Conservation (phyloP, 2,329 filamentous ascomycete species). For the Emericellopsis cladophorae region DNA sequence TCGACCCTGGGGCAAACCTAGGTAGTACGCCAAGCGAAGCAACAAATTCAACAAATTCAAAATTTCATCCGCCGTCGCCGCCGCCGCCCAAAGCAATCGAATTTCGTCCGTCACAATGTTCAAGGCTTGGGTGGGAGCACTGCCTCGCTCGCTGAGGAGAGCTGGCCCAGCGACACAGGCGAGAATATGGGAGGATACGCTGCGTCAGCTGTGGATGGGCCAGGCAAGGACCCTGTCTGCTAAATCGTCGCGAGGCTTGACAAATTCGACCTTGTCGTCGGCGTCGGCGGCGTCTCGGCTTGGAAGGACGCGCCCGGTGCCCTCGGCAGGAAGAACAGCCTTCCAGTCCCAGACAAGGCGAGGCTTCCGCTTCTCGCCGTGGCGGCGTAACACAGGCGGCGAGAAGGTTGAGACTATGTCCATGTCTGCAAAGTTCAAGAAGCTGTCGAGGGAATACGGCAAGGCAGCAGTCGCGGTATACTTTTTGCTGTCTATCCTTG, state of each 20-base stretch:
- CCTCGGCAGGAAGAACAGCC: slow-evolving; percentile 1
- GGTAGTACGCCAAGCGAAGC: no score
- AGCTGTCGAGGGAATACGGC: slow-evolving; percentile 83
- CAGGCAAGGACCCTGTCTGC: slow-evolving; percentile 6
- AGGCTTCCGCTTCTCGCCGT: slow-evolving; percentile 21
- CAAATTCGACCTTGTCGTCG: not conserved
- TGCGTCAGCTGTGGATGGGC: slow-evolving; percentile 14
- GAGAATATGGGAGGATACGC: slow-evolving; percentile 13
- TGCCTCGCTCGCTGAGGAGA: slow-evolving; percentile 5
- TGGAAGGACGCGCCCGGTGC: slow-evolving; percentile 1
- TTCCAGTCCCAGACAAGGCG: slow-evolving; percentile 9
- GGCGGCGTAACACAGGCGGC: slow-evolving; percentile 12
- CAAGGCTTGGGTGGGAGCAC: not conserved
- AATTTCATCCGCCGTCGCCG: no score
- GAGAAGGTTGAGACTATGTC: slow-evolving; percentile 24
- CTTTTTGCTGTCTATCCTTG: slow-evolving; percentile 65
- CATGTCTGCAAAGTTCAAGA: slow-evolving; percentile 62
- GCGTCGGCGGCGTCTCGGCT: not conserved
- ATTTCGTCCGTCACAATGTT: not conserved
- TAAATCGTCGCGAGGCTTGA: not conserved
- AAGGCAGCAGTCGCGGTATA: slow-evolving; percentile 94
- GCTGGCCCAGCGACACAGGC: slow-evolving; percentile 8
- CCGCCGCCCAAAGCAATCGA: no score
- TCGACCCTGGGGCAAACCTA: no score
- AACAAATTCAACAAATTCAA: no score